Base-by-base conservation (phyloP, 331 rosid species). In the Malus hybrid region DNA sequence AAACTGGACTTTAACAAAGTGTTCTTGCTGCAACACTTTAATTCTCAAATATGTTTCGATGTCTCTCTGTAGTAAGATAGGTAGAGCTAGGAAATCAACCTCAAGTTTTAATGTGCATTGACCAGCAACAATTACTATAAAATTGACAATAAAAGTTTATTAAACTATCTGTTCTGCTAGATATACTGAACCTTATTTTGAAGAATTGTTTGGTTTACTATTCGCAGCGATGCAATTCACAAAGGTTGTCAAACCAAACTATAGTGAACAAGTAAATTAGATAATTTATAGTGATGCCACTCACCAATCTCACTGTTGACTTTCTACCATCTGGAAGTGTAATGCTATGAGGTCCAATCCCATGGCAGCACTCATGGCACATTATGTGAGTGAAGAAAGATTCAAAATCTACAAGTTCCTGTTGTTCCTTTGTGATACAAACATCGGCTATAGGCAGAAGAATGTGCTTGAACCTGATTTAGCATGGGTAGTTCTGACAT, bases 321-420 rank as follows among this genome's bases (percentile, higher is more conserved):
- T 80, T 74, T 71, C 82, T 83, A 72, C 99, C 99, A 86, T 85
- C 85, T 65, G 99, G 99, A 87, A 94, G 97, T 72, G 80, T 83
- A 74, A 94, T 94, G 75, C 85, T 81, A 86, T 92, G 97, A 73
- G 99, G 99, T 79, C 99, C 99, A 68, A 94, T 94, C 80, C 99
- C 99, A 72, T 94, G 99, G 92, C 97, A 92, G 87, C 99, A 94
- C 85, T 94, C 99, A 22, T 94, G 99, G 87, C 96, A 94, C 83
- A 92, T 88, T 70, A 93, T 88, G 79, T 90, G 96, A 73, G 99
- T 92, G 77, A 94, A 94, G 88, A 92, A 94, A 5, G 99, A 94
- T 6, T 90, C 93, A 86, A 94, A 94, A 84, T 94, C 97, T 65
- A 92, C 96, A 71, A 80, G 87, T 67, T 83, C 87, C 78, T 86